Percentiles rank a stretch among this genome's conserved stretches.
Conservation (phyloP, 768 basidiomycete species). For the Termitomyces sp. region DNA sequence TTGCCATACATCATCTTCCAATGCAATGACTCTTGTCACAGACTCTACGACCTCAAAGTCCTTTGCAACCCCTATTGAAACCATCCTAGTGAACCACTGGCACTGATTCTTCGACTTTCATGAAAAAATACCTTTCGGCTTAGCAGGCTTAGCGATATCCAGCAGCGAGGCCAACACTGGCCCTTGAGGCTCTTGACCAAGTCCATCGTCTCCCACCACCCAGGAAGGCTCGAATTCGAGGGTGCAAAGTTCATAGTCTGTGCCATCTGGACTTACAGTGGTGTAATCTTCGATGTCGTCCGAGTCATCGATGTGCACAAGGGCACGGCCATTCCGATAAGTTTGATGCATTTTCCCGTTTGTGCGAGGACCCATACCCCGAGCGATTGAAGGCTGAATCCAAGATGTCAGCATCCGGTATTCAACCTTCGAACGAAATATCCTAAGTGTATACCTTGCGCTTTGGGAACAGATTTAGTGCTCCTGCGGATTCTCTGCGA, state of each 20-base stretch:
- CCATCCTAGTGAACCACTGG: no score
- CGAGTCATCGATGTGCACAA: not conserved
- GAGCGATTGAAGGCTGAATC: conserved; percentile 1
- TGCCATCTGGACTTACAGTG: not conserved
- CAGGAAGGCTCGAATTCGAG: not conserved
- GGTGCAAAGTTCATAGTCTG: not conserved
- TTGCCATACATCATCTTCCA: not conserved
- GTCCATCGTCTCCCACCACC: not conserved
- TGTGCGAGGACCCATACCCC: conserved; percentile 8
- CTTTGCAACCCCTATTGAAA: not conserved
- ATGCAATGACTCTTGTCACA: not conserved
- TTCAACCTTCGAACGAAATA: not conserved
- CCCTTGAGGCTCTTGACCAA: not conserved
- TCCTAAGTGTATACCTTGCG: conserved; percentile 8
- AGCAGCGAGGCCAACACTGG: not conserved
- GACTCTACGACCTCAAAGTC: not conserved
- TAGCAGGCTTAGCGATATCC: not conserved
- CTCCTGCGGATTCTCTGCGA: conserved; percentile 2
- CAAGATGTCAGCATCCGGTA: no score
- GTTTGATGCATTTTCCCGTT: conserved; percentile 2
- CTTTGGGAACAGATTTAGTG: conserved; percentile 2
- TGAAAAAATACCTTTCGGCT: not conserved
- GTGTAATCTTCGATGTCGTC: not conserved
- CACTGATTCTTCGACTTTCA: no score
- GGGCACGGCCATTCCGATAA: conserved; percentile 4